Conservation (phyloP, 345 rosid genomes). For the Camelina hispida region DNA sequence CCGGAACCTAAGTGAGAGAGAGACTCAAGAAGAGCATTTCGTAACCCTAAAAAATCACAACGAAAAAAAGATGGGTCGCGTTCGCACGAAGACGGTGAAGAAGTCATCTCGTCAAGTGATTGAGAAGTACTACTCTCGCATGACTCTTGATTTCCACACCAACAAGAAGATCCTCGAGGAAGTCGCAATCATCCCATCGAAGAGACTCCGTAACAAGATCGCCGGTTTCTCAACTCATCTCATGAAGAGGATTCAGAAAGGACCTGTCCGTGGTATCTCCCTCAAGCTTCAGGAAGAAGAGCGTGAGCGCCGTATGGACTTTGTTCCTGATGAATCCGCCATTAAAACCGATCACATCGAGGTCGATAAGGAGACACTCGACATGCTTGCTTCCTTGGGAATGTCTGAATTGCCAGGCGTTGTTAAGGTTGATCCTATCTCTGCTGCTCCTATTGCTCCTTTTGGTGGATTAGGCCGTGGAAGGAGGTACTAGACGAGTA, state of each 20-base stretch:
- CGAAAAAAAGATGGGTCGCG: constrained; percentile 57
- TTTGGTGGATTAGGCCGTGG: constrained; percentile 51
- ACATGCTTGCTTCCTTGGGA: constrained; percentile 70
- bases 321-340: constrained; percentile 73
- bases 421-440: constrained; percentile 50
- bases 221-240: constrained; percentile 77
- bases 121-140: constrained; percentile 70
- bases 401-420: constrained; percentile 57
- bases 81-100: constrained; percentile 77
- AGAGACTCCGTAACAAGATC: constrained; percentile 76
- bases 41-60: not conserved
- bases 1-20: constrained; percentile 15
- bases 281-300: constrained; percentile 77
- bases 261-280: constrained; percentile 76
- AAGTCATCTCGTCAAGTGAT: constrained; percentile 72
- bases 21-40: not conserved
- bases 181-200: constrained; percentile 72
- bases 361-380: constrained; percentile 74
- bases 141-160: constrained; percentile 74
- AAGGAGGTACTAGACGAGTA: constrained; percentile 44
- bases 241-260: constrained; percentile 75
- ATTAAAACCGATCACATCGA: constrained; percentile 60
- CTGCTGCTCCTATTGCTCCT: constrained; percentile 25
- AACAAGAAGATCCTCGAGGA: constrained; percentile 73
- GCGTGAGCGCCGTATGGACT: constrained; percentile 82